A percentile compares a stretch with the other conserved stretches of the same genome.
phyloP scores from a whole-genome alignment of 352 stramenopile species.

The Pythium oligandrum region DNA sequence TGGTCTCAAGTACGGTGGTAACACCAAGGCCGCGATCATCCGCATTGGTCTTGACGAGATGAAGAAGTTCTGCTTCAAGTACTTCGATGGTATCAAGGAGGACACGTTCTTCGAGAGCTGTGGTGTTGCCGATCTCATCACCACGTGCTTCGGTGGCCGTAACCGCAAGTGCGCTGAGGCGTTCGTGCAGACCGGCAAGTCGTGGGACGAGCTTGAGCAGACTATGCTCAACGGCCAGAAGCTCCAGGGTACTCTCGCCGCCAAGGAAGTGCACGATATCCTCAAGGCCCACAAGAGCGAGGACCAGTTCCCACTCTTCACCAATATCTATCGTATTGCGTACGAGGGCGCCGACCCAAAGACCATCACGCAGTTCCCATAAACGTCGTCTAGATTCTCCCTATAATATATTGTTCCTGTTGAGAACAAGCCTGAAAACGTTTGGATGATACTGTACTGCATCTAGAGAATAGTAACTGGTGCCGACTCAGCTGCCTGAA shows the following conservation, averaged over 20 bases:
- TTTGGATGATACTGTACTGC: too few species aligned
- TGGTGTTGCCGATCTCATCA: slow-evolving; percentile 97
- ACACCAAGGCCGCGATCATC: slow-evolving; percentile 97
- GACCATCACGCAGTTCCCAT: slow-evolving; percentile 67
- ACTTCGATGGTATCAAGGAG: slow-evolving; percentile 92
- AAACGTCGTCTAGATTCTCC: not conserved
- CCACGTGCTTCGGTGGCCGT: slow-evolving; percentile 96
- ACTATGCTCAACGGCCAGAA: slow-evolving; percentile 97
- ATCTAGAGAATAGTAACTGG: too few species aligned
- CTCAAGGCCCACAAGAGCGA: slow-evolving; percentile 81
- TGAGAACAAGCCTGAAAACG: too few species aligned
- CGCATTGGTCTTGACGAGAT: slow-evolving; percentile 95
- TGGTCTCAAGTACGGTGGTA: slow-evolving; percentile 92
- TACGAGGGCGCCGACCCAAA: slow-evolving; percentile 84
- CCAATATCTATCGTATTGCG: slow-evolving; percentile 92
- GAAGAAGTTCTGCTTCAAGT: slow-evolving; percentile 91
- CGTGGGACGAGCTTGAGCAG: slow-evolving; percentile 91
- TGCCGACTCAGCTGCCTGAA: slow-evolving; percentile 21
- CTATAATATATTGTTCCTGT: too few species aligned
- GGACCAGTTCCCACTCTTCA: slow-evolving; percentile 89
- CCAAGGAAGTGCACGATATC: slow-evolving; percentile 92
- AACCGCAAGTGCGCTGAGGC: slow-evolving; percentile 96
- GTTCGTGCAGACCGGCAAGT: slow-evolving; percentile 81
- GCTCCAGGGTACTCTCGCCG: slow-evolving; percentile 94
- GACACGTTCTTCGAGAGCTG: slow-evolving; percentile 96